These are phyloP conservation scores for Ziziphus jujuba DNA, from an alignment of 306 rosid genomes.

Conservation along the genomic window DNA sequence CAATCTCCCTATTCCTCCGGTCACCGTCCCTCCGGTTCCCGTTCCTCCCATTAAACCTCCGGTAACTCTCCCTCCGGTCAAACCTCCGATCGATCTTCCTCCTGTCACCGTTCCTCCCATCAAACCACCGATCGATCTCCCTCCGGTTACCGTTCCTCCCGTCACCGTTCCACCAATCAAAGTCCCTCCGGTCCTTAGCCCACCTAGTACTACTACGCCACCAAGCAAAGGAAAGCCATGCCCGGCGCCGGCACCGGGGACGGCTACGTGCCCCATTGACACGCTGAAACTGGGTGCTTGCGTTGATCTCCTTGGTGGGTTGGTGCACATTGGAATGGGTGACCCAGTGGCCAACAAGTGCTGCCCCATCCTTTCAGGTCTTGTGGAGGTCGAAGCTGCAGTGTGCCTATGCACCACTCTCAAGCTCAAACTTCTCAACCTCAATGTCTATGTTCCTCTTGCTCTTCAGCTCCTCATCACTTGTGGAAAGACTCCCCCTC, in stretches of 20 bases:
- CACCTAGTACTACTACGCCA: constrained; percentile 5
- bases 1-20: neutral
- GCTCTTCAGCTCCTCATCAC: constrained; percentile 90
- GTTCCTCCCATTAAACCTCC: constrained; percentile 42
- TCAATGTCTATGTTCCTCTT: constrained; percentile 70
- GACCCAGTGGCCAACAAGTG: constrained; percentile 75
- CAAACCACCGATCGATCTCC: constrained; percentile 18
- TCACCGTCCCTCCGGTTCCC: constrained; percentile 18
- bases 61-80: constrained; percentile 10
- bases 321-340: constrained; percentile 75
- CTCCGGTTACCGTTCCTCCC: constrained; percentile 38
- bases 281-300: constrained; percentile 80
- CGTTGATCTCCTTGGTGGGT: constrained; percentile 74
- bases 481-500: constrained; percentile 93
- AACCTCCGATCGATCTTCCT: constrained; percentile 26
- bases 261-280: constrained; percentile 78
- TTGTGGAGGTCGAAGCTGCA: constrained; percentile 78
- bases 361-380: constrained; percentile 78
- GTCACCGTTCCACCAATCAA: constrained; percentile 17
- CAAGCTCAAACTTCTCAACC: constrained; percentile 80
- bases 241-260: constrained; percentile 43
- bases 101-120: constrained; percentile 27
- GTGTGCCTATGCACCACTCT: constrained; percentile 91
- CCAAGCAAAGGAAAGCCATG: constrained; percentile 36
- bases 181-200: constrained; percentile 13